Base-by-base conservation (phyloP, 2,329 filamentous ascomycete species). In the Aspergillus cejpii region DNA sequence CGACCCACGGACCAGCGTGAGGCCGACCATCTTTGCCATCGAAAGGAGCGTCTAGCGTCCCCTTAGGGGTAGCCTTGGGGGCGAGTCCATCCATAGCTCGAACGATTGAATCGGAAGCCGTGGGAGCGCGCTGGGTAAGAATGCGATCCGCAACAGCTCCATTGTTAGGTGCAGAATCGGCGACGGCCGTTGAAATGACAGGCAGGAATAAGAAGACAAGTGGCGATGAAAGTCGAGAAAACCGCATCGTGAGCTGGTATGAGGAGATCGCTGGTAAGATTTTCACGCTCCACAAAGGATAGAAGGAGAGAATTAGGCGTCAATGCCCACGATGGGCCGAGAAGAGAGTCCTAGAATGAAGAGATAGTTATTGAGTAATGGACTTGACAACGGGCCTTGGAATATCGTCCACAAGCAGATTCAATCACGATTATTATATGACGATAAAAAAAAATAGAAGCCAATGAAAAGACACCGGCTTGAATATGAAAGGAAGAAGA, bases 11-110 rank as follows among this genome's bases (percentile, higher is more conserved):
- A 1, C 92, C 92, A 15, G 84, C 80, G 63, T 96, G 91, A 37
- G 92, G 92, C 70, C 90, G 92, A 38, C 92, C 92, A 70, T 97
- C 92, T 58, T 85, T 84, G 37, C 90, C 90, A 64, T 97, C 92
- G 15, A 96, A 84, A 0, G 91, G 91, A 44, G 86, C 87, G 71
- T 92, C 84, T 64, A 89, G 89, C 41, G 81, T 83, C 42, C 79
- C 80, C 53, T 73, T 69, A 2, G 58, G 61, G 46, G 53, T 54
- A n/a, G 51, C 52, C 31, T 58, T 53, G 15, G 55, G 48, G n/a
- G 49, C 47, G 12, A 54, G 38, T 11, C 38, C 48, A 29, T 57
- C 51, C 21, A 50, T 24, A 47, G 57, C 57, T 12, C 43, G n/a
- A 40, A 58, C 52, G 15, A 52, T 42, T 21, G 49, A 23, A 11